phyloP scores from a whole-genome alignment of 164 flowering plant genomes.

The Saururus chinensis region DNA sequence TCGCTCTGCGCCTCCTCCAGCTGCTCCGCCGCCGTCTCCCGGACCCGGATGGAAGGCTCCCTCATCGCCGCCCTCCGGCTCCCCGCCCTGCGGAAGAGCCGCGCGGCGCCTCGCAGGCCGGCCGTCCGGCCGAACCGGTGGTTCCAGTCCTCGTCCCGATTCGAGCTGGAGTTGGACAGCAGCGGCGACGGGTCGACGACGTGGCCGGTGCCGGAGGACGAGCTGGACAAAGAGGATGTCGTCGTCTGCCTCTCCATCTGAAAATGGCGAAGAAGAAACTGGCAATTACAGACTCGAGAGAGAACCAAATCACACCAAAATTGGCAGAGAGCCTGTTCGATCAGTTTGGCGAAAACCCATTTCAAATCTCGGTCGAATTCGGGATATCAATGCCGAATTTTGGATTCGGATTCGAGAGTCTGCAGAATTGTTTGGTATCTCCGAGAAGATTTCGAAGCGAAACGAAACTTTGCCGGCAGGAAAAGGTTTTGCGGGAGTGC shows the following conservation, averaged over 20 bases:
- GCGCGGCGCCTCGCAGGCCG: constrained; percentile 41
- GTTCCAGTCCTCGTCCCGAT: constrained; percentile 16
- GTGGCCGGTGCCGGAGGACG: constrained; percentile 2
- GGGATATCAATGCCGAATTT: too few species aligned
- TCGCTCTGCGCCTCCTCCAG: constrained; percentile 52
- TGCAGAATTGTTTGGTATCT: too few species aligned
- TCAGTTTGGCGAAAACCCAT: too few species aligned
- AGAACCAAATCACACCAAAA: not conserved
- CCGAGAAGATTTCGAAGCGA: too few species aligned
- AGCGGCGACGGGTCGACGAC: constrained; percentile 37
- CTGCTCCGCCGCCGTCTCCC: constrained; percentile 54
- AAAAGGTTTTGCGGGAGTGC: too few species aligned
- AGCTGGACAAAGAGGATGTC: not conserved
- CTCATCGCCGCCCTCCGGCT: constrained; percentile 38
- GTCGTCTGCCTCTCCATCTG: not conserved
- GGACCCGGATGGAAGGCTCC: constrained; percentile 45
- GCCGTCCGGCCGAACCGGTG: constrained; percentile 33
- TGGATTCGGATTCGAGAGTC: too few species aligned
- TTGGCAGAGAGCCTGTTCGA: not conserved
- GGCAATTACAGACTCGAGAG: too few species aligned
- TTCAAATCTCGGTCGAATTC: too few species aligned
- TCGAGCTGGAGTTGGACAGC: constrained; percentile 15
- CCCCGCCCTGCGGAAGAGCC: constrained; percentile 40
- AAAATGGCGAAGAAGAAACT: too few species aligned
- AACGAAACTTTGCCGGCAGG: too few species aligned